Evolutionary conservation across 164 flowering plant genomes (phyloP).

Genomic region (Magnolia changhungtana): DNA sequence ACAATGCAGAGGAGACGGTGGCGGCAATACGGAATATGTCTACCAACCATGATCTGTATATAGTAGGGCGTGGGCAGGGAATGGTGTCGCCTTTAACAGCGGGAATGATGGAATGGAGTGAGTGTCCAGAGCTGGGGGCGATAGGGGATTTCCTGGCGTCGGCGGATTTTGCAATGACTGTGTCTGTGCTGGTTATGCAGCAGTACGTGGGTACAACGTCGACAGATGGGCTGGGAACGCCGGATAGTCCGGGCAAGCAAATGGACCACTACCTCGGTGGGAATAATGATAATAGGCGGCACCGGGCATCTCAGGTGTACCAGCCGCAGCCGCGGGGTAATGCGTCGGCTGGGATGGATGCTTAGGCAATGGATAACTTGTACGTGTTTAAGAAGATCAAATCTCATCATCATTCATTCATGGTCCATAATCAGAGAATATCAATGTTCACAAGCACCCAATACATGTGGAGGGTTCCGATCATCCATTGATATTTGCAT

Average conservation of each 20-base stretch:
- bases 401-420: too few species aligned
- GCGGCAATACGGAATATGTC: conserved; percentile 13
- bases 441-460: too few species aligned
- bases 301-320: neutral
- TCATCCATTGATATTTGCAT: too few species aligned
- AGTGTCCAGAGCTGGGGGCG: conserved; percentile 24
- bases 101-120: conserved; percentile 25
- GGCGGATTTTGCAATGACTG: conserved; percentile 18
- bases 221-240: neutral
- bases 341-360: neutral
- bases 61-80: conserved; percentile 21
- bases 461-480: too few species aligned
- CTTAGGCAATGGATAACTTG: neutral
- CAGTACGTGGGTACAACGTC: conserved; percentile 8
- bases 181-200: conserved; percentile 25
- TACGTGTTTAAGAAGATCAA: too few species aligned
- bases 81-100: conserved; percentile 16
- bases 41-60: conserved; percentile 12
- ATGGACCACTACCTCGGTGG: neutral
- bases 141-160: conserved; percentile 27
- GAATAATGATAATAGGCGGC: neutral
- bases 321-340: neutral
- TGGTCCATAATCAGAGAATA: too few species aligned
- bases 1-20: conserved; percentile 24
- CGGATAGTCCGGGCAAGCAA: neutral